Evolutionary conservation across 2,329 filamentous ascomycete species (phyloP), one percentile per base, ranked within the genome.

Genomic region (Phoma sp.): DNA sequence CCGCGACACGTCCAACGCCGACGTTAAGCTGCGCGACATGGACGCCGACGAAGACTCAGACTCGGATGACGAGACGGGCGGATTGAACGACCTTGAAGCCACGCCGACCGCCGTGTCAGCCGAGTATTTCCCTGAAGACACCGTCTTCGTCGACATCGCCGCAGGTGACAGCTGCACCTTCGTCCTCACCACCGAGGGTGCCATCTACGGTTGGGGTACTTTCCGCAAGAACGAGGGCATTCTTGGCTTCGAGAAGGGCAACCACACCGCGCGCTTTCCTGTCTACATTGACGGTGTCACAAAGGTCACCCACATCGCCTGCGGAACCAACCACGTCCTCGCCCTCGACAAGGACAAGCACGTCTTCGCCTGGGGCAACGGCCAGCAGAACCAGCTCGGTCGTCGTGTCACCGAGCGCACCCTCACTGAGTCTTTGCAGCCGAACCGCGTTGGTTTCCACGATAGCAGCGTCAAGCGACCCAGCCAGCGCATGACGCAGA

Each of bases 161-260:
- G 90, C 89, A 31, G 86, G 86, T 46, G 90, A 94, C 77, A 92
- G 87, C 70, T 85, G 87, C 40, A 89, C 86, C 2, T 92, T 94
- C 73, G 89, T 84, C 9, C 81, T 95, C 31, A 94, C 91, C 10
- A 84, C 87, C 40, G 86, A 89, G 55, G 91, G 91, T 17, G 81
- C 84, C 45, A 87, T 95, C 27, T 95, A 91, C 68, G 90, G 90
- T 55, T 95, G 91, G 90, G 91, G 91, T 35, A 92, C 89, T 12
- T 95, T 95, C 80, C 82, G 89, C 65, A 84, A 83, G 69, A 87
- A 87, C 64, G 85, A 88, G 64, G 86, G 86, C 43, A 83, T 86
- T 51, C 83, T 90, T 32, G 87, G 87, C 43, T 89, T 89, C 72
- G 82, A 80, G 47, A 78, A 83, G 51, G 77, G 77, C 41, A 66